Percentiles rank a stretch among this genome's conserved stretches.
Evolutionary conservation across 257 asterid genomes (phyloP).

Genomic region (Petunia secreta): DNA sequence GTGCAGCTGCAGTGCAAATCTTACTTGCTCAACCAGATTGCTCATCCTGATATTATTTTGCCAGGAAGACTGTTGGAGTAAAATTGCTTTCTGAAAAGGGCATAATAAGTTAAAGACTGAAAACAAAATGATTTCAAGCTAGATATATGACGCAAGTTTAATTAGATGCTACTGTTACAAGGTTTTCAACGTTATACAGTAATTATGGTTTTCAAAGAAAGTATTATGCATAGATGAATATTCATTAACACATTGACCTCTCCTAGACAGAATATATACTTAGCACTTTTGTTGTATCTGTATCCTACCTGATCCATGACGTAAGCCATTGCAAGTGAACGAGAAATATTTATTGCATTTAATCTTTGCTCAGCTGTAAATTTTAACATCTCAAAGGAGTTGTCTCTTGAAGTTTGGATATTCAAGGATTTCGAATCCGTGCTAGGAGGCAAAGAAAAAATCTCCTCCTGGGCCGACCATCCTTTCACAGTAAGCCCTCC

Average conservation of each 20-base stretch:
- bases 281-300: neutral
- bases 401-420: constrained; percentile 44
- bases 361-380: constrained; percentile 67
- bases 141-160: constrained; percentile 2
- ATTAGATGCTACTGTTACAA: neutral
- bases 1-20: constrained; percentile 32
- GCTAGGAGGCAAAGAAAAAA: constrained; percentile 46
- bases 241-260: neutral
- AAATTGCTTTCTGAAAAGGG: constrained; percentile 77
- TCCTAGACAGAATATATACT: neutral
- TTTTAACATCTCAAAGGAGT: constrained; percentile 45
- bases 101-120: neutral
- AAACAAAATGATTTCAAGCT: neutral
- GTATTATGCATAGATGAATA: neutral
- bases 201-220: neutral
- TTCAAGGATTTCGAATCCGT: constrained; percentile 49
- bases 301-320: constrained; percentile 93
- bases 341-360: constrained; percentile 77
- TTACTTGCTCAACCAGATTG: constrained; percentile 95
- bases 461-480: constrained; percentile 43
- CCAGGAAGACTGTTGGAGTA: constrained; percentile 93
- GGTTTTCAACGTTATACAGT: constrained; percentile 9
- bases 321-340: constrained; percentile 85
- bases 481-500: constrained; percentile 48
- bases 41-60: constrained; percentile 92